Conservation (phyloP, 495 filamentous ascomycete species). For the Daldinia bambusicola region DNA sequence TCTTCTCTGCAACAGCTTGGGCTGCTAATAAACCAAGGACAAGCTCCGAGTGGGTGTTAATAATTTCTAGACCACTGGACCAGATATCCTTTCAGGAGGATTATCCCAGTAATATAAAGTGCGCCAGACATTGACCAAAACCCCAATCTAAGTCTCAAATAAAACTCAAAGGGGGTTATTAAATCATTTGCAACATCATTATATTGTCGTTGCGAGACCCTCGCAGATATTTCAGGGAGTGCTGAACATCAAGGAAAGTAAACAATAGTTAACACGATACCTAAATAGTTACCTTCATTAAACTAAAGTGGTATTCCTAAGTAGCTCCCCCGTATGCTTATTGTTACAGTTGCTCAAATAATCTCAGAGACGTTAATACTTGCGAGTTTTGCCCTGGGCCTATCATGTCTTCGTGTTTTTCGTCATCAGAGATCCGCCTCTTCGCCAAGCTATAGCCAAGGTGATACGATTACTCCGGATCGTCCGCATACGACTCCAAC, state of each 20-base stretch:
- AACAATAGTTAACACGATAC: background rate
- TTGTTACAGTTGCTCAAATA: background rate
- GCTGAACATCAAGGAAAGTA: background rate
- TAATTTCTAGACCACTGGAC: background rate
- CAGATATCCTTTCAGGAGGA: background rate
- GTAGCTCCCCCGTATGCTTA: background rate
- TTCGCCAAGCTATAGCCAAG: slow-evolving; percentile 6
- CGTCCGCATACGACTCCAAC: slow-evolving; percentile 47
- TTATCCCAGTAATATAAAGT: background rate
- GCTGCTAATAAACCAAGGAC: background rate
- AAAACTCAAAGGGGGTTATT: slow-evolving; percentile 6
- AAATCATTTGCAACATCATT: background rate
- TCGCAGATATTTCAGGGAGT: background rate
- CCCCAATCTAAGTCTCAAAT: slow-evolving; percentile 1
- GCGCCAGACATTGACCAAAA: background rate
- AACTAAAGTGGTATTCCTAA: slow-evolving; percentile 3
- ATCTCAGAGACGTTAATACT: background rate
- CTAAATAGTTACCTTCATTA: slow-evolving; percentile 4
- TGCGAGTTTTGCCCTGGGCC: background rate
- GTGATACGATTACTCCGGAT: slow-evolving; percentile 47
- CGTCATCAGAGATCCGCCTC: background rate
- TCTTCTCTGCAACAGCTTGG: background rate
- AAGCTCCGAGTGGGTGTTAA: background rate
- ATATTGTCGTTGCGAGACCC: background rate
- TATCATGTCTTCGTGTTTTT: slow-evolving; percentile 2